Conservation (phyloP, 352 stramenopile species). For the Phytophthora lateralis region DNA sequence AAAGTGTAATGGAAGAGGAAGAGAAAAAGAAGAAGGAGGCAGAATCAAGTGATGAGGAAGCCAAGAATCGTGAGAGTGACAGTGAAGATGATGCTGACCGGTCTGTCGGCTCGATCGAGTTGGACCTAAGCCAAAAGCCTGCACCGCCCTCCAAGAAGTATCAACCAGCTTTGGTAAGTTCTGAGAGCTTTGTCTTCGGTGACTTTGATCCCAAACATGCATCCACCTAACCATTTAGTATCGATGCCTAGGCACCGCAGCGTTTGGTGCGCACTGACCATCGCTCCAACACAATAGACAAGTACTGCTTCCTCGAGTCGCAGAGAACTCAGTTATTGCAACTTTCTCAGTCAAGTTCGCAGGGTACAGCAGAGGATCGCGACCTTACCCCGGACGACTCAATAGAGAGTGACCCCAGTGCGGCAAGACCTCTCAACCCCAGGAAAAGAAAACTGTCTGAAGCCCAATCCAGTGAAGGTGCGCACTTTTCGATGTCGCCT, state of each 20-base stretch:
- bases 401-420: slow-evolving; percentile 6
- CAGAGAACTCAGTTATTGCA: slow-evolving; percentile 62
- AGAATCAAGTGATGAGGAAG: slow-evolving; percentile 30
- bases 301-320: slow-evolving; percentile 82
- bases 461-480: slow-evolving; percentile 34
- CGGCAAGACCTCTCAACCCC: slow-evolving; percentile 3
- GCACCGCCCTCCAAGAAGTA: slow-evolving; percentile 73
- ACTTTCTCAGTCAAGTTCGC: slow-evolving; percentile 36
- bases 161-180: slow-evolving; percentile 58
- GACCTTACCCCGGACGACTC: slow-evolving; percentile 13
- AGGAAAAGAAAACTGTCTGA: slow-evolving; percentile 41
- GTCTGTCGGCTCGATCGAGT: slow-evolving; percentile 48
- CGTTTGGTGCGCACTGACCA: slow-evolving; percentile 84
- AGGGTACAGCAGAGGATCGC: slow-evolving; percentile 20
- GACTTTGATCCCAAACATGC: not conserved
- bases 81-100: slow-evolving; percentile 39
- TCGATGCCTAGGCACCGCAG: slow-evolving; percentile 61
- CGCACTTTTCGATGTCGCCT: not conserved
- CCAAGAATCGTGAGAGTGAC: slow-evolving; percentile 41
- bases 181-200: not conserved
- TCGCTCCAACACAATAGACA: slow-evolving; percentile 87
- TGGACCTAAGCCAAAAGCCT: slow-evolving; percentile 63
- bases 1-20: slow-evolving; percentile 44
- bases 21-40: slow-evolving; percentile 36
- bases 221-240: not conserved